Conservation (phyloP, 306 rosid species). For the Inga leiocalycina region DNA sequence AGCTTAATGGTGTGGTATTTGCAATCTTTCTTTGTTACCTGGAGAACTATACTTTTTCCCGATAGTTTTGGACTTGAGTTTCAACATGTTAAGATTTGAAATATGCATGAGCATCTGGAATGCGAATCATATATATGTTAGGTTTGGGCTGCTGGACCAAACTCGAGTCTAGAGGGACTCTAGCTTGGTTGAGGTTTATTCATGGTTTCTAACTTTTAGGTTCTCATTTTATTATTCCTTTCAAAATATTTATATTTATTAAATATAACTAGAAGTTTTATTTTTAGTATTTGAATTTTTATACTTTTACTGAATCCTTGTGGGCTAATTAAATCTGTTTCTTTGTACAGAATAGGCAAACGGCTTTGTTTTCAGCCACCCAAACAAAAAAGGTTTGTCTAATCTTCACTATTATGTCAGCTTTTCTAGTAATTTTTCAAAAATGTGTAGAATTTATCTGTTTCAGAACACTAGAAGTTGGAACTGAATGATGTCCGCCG, state of each 20-base stretch:
- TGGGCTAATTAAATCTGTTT: conserved; percentile 35
- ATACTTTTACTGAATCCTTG: not conserved
- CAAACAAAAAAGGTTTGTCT: conserved; percentile 88
- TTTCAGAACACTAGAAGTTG: not conserved
- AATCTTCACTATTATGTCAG: not conserved
- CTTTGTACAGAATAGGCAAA: conserved; percentile 81
- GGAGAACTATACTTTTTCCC: not conserved
- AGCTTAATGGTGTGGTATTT: not conserved
- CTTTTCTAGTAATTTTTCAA: not conserved
- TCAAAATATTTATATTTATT: not conserved
- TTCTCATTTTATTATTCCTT: not conserved
- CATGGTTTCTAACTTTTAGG: not conserved
- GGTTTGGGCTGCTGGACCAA: conserved; percentile 8
- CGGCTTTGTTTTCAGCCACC: conserved; percentile 96
- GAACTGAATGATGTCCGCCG: conserved; percentile 11
- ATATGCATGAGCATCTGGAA: not conserved
- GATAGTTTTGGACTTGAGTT: not conserved
- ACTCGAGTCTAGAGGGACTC: not conserved
- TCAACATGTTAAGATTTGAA: conserved; percentile 3
- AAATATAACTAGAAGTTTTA: conserved; percentile 6
- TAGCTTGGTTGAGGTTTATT: not conserved
- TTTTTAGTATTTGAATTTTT: not conserved
- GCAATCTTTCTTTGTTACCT: not conserved
- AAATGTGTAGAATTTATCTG: not conserved
- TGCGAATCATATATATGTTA: conserved; percentile 7